phyloP scores from a whole-genome alignment of 768 basidiomycete genomes.

The Pleurotus giganteus region DNA sequence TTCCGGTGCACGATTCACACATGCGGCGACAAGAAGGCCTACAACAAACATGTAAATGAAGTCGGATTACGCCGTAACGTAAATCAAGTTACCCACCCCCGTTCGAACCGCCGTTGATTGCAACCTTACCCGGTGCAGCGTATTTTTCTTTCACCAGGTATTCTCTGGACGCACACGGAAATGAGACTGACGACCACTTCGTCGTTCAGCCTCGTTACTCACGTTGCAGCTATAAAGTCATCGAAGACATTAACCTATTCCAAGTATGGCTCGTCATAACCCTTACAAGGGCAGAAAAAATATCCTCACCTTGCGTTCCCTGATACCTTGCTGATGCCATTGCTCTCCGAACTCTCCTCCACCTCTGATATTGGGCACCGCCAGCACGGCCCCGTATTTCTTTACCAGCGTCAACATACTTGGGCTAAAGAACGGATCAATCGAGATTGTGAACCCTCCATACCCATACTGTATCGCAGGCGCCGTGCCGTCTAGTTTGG shows the following conservation, averaged over 20 bases:
- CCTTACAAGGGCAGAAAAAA: not conserved
- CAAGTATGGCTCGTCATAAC: slow-evolving; percentile 8
- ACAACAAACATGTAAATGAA: slow-evolving; percentile 2
- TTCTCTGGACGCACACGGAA: slow-evolving; percentile 38
- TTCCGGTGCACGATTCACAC: slow-evolving; percentile 74
- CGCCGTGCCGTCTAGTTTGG: slow-evolving; percentile 69
- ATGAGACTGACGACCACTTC: not conserved
- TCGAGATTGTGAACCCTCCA: slow-evolving; percentile 76
- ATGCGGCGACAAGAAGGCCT: slow-evolving; percentile 86
- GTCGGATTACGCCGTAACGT: not conserved
- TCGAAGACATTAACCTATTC: slow-evolving; percentile 69
- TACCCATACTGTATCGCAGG: slow-evolving; percentile 81
- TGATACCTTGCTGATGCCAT: slow-evolving; percentile 77
- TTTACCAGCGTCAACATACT: slow-evolving; percentile 72
- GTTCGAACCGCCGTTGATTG: slow-evolving; percentile 79
- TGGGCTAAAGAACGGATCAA: slow-evolving; percentile 71
- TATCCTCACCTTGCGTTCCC: slow-evolving; percentile 62
- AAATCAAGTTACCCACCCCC: slow-evolving; percentile 49
- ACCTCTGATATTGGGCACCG: slow-evolving; percentile 58
- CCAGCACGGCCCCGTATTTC: slow-evolving; percentile 65
- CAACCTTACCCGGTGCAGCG: slow-evolving; percentile 65
- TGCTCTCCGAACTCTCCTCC: slow-evolving; percentile 81
- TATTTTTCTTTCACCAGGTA: slow-evolving; percentile 73
- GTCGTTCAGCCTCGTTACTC: slow-evolving; percentile 31
- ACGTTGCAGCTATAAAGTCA: slow-evolving; percentile 84